Evolutionary conservation across 164 flowering plant genomes (phyloP), one percentile per base, ranked within the genome.

Genomic region (Sextonia rubra): DNA sequence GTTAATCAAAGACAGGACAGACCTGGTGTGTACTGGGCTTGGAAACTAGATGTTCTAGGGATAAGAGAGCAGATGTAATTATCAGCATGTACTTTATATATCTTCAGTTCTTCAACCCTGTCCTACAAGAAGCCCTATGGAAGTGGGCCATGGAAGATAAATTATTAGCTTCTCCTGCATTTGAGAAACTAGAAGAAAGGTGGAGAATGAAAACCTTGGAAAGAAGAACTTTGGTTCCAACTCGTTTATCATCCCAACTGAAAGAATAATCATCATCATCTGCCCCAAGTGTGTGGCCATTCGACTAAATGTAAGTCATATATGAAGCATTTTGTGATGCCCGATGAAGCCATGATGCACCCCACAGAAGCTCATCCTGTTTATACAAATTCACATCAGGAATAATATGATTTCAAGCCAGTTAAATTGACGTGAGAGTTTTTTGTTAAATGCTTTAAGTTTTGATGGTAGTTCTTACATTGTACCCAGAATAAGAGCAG

Each of bases 291-390:
- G 83, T 87, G 71, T 84, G 94, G 60, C 98, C 99, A 55, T 95
- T 95, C 61, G 89, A 78, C 64, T 87, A 87, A 70, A 95, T 93
- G 83, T 95, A 95, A 1, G 78, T 47, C 79, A 90, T 60, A 78
- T 89, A 93, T 1, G 89, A 77, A 47, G 48, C 29, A 69, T 91
- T 69, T 55, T 80, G 71, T 48, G 99, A 81, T 18, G 98, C 99
- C 74, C 78, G 78, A 71, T 89, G 87, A 24, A 95, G 75, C 99
- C 99, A 95, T 47, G 99, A 84, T n/a, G 99, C 99, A 25, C 94
- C 98, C 99, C 99, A 93, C 22, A 95, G 85, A 64, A 95, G 91
- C 79, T 95, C 98, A 69, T 93, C 99, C 99, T 95, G 71, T 9
- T 60, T 60, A 11, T n/a, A 56, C 55, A 60, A 48, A 60, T n/a